phyloP scores from a whole-genome alignment of 345 rosid genomes.

The Salix brachista region DNA sequence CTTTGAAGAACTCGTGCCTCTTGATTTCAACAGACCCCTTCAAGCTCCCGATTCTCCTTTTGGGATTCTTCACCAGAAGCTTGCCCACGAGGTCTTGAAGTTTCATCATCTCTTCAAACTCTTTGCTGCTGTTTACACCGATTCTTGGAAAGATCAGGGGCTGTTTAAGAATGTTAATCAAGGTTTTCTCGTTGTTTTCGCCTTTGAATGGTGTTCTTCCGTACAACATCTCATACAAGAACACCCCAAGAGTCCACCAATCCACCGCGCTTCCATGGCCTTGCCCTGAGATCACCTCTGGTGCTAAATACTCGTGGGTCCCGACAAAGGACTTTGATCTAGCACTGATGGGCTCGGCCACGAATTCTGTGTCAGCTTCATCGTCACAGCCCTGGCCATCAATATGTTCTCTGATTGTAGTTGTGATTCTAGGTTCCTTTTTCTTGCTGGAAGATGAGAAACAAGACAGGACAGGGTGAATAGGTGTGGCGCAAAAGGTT shows the following conservation, averaged over 20 bases:
- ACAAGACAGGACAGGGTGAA: constrained; percentile 70
- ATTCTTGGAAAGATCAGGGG: constrained; percentile 74
- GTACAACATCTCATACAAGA: constrained; percentile 78
- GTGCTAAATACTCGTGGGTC: constrained; percentile 93
- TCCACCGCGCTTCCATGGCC: constrained; percentile 96
- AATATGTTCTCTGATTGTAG: constrained; percentile 46
- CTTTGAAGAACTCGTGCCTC: constrained; percentile 77
- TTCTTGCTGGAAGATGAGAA: constrained; percentile 42
- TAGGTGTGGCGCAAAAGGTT: constrained; percentile 47
- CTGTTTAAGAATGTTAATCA: constrained; percentile 73
- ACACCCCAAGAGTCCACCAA: constrained; percentile 95
- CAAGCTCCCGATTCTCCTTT: constrained; percentile 71
- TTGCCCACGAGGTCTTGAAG: constrained; percentile 68
- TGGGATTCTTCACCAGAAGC: constrained; percentile 74
- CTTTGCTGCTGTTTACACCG: constrained; percentile 42
- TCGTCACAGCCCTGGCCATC: background rate
- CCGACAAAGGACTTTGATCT: constrained; percentile 85
- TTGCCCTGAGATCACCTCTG: constrained; percentile 92
- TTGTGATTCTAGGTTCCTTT: constrained; percentile 33
- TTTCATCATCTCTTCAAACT: constrained; percentile 56
- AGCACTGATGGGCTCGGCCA: constrained; percentile 74
- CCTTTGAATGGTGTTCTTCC: constrained; percentile 92
- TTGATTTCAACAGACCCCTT: constrained; percentile 80
- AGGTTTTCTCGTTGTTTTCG: constrained; percentile 78
- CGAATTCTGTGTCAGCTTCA: constrained; percentile 42